Percentiles rank a stretch among this genome's conserved stretches.
Evolutionary conservation across 345 rosid species (phyloP).

Genomic region (Lepidium africanum): DNA sequence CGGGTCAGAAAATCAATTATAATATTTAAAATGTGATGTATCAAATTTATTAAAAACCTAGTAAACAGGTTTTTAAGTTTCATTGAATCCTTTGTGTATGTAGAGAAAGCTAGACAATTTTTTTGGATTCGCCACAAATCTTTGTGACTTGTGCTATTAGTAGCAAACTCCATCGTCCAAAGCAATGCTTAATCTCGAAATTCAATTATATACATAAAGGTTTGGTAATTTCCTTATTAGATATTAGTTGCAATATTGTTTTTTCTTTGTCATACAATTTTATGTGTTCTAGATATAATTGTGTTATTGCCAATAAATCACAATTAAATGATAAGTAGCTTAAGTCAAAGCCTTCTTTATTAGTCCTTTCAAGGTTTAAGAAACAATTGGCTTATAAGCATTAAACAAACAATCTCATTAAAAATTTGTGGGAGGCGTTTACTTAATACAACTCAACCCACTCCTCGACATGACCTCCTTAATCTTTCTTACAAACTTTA

Average conservation of each 20-base stretch:
- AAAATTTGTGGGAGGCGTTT: constrained; percentile 31
- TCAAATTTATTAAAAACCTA: too few relatives aligned
- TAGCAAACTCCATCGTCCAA: too few relatives aligned
- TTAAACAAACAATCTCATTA: constrained; percentile 5
- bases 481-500: constrained; percentile 16
- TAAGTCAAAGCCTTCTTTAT: background rate
- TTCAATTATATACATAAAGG: too few relatives aligned
- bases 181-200: too few relatives aligned
- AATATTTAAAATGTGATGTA: too few relatives aligned
- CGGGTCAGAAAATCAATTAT: too few relatives aligned
- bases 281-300: background rate
- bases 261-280: background rate
- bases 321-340: background rate
- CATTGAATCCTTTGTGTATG: too few relatives aligned
- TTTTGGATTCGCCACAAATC: too few relatives aligned
- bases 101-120: too few relatives aligned
- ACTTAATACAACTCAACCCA: constrained; percentile 49
- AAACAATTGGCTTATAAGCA: background rate
- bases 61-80: too few relatives aligned
- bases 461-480: constrained; percentile 30
- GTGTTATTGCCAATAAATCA: background rate
- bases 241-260: background rate
- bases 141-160: too few relatives aligned
- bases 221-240: background rate
- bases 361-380: background rate